A percentile compares a stretch with the other conserved stretches of the same genome.
phyloP scores from a whole-genome alignment of 2,329 filamentous ascomycete genomes.

The Penicillium vulpinum region DNA sequence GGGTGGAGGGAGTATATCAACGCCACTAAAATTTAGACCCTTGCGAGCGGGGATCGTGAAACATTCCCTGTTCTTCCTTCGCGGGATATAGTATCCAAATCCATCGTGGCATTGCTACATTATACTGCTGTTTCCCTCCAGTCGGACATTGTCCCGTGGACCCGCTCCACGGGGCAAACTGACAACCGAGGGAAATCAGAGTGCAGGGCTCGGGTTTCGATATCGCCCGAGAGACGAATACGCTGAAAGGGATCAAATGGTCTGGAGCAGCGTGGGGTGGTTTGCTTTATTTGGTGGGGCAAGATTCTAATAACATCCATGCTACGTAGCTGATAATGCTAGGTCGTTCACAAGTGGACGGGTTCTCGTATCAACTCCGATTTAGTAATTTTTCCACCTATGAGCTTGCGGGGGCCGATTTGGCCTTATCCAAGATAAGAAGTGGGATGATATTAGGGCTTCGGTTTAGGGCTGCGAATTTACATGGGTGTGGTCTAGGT shows the following conservation, averaged over 20 bases:
- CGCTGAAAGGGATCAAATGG: neutral
- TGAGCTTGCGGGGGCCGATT: slow-evolving; percentile 9
- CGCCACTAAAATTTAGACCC: neutral
- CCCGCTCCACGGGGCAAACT: slow-evolving; percentile 1
- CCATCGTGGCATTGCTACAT: neutral
- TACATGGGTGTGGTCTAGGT: neutral
- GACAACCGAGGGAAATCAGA: slow-evolving; percentile 1
- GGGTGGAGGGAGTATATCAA: slow-evolving; percentile 15
- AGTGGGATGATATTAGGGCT: slow-evolving; percentile 7
- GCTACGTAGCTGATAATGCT: neutral
- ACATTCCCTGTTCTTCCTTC: neutral
- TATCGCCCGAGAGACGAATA: slow-evolving; percentile 9
- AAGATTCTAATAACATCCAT: neutral
- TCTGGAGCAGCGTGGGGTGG: slow-evolving; percentile 3
- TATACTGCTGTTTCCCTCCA: neutral
- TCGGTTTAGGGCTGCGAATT: slow-evolving; percentile 6
- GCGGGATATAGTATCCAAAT: neutral
- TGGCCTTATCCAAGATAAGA: slow-evolving; percentile 10
- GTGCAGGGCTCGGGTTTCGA: neutral
- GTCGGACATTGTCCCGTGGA: slow-evolving; percentile 9
- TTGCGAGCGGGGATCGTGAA: neutral
- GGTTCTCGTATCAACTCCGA: slow-evolving; percentile 20
- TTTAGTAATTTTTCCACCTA: slow-evolving; percentile 26
- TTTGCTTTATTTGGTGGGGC: neutral
- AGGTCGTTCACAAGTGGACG: neutral